Evolutionary conservation across 805 yeast genomes (phyloP), one percentile per base, ranked within the genome.

Genomic region (Metschnikowia matae): DNA sequence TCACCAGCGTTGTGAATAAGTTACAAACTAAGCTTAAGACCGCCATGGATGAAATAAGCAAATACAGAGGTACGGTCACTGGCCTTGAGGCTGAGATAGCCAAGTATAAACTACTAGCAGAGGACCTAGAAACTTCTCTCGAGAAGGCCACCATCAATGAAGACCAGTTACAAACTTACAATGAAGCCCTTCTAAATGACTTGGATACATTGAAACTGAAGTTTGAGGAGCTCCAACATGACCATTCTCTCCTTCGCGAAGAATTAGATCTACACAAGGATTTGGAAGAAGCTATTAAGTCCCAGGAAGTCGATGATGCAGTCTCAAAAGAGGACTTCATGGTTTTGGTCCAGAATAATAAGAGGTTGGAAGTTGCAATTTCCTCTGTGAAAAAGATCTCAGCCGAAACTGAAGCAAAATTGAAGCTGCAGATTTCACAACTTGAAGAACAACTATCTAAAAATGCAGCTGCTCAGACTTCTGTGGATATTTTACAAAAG

Each of bases 21-120:
- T 66, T 83, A 15, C 84, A 82, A 53, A 57, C 57, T 6, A 81
- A 82, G 54, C 60, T 81, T 1, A 70, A 71, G 40, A 50, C 36
- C 6, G 62, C 72, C 4, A 59, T 63, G n/a, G 49, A 50, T 23
- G 72, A 69, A 18, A 54, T 66, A 10, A 54, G 51, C 20, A 41
- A 44, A 10, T 59, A 67, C 48, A 61, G 58, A 42, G 48, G 44
- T 11, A 52, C 58, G 7, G 51, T 69, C 1, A 48, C 46, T 1
- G 40, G 40, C 2, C 53, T 69, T 6, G 54, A 59, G 17, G 18
- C 37, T 1, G 51, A 58, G 13, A 29, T 64, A 13, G 31, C 34
- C 3, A n/a, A n/a, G 2, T 41, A 49, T 14, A 40, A 46, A 8
- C 36, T 35, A 2, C 42, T 38, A 1, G 44, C 51, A 2, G 38